These are phyloP conservation scores for Leptodermis oblonga DNA, from an alignment of 257 asterid genomes.

Conservation along the genomic window DNA sequence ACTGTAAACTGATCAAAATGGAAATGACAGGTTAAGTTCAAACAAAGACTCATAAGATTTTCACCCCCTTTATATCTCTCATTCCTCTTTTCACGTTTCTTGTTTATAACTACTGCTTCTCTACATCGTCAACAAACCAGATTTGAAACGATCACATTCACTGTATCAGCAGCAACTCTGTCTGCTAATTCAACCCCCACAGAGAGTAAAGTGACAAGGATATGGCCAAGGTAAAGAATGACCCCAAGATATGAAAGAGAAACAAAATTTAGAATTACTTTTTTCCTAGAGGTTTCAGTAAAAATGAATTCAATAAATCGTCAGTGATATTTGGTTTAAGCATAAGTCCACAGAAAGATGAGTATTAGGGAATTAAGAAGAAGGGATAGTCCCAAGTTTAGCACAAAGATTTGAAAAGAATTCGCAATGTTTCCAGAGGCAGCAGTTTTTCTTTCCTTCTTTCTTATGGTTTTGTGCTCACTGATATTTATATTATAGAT, in stretches of 20 bases:
- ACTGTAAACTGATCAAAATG: background rate
- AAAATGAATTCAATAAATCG: background rate
- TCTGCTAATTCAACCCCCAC: background rate
- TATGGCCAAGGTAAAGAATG: background rate
- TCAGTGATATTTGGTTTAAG: background rate
- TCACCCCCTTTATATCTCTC: too few species aligned
- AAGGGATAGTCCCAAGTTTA: background rate
- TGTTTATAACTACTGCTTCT: background rate
- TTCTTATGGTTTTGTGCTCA: background rate
- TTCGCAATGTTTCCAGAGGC: background rate
- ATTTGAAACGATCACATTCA: background rate
- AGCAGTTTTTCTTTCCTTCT: background rate
- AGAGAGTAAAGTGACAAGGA: background rate
- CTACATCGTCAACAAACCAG: background rate
- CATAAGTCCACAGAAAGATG: background rate
- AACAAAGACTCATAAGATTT: background rate
- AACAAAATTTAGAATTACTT: background rate
- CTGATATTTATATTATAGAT: background rate
- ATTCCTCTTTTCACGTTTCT: background rate
- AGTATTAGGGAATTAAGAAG: background rate
- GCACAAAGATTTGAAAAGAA: background rate
- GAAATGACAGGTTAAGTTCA: background rate
- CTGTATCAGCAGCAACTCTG: background rate
- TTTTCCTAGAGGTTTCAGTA: background rate
- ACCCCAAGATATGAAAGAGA: background rate